Percentiles rank a stretch among this genome's conserved stretches.
Evolutionary conservation across 306 rosid genomes (phyloP).

Genomic region (Urtica urens): DNA sequence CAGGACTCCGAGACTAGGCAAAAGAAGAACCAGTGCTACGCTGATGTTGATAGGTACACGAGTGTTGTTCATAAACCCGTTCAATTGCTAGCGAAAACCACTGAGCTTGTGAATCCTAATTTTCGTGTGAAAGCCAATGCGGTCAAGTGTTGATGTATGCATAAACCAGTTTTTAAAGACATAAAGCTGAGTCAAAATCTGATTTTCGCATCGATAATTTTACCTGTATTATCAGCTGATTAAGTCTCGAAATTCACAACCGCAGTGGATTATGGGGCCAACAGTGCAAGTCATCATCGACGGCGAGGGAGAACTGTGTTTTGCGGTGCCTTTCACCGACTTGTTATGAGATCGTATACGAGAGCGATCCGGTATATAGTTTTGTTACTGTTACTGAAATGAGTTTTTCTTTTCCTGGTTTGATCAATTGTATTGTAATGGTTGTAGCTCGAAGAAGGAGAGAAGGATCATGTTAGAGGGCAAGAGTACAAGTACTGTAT

Average conservation of each 20-base stretch:
- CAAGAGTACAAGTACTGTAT: conserved; percentile 82
- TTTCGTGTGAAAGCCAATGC: not conserved
- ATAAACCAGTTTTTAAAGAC: too few relatives aligned
- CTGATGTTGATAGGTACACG: conserved; percentile 63
- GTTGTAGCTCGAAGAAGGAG: conserved; percentile 92
- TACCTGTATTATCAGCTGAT: not conserved
- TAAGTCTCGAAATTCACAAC: not conserved
- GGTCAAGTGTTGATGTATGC: too few relatives aligned
- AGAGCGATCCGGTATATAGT: conserved; percentile 71
- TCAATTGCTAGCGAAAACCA: not conserved
- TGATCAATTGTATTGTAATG: not conserved
- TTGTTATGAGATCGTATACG: conserved; percentile 68
- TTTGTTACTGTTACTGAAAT: not conserved
- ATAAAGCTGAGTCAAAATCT: too few relatives aligned
- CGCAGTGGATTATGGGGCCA: conserved; percentile 84
- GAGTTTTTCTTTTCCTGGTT: not conserved
- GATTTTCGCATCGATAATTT: too few relatives aligned
- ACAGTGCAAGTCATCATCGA: conserved; percentile 58
- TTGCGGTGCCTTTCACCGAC: conserved; percentile 71
- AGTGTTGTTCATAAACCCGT: not conserved
- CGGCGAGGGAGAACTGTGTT: conserved; percentile 85
- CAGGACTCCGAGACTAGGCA: conserved; percentile 70
- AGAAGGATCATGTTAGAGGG: conserved; percentile 64
- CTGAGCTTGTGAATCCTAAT: too few relatives aligned
- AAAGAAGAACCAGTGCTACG: conserved; percentile 71